phyloP scores from a whole-genome alignment of 352 stramenopile genomes.

The Globisporangium polare region DNA sequence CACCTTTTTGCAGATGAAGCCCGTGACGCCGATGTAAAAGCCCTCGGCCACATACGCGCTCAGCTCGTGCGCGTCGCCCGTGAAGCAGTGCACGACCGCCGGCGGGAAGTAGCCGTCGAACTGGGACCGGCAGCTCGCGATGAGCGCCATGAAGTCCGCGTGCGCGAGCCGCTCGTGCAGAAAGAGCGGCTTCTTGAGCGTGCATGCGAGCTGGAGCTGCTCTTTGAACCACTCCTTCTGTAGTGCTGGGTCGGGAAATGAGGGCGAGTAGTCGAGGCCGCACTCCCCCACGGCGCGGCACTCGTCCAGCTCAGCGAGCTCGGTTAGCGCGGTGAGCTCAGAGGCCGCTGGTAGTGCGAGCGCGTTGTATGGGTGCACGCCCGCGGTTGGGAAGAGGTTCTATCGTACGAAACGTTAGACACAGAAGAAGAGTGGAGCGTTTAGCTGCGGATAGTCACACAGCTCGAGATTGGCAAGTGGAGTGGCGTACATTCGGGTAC shows the following conservation, averaged over 20 bases:
- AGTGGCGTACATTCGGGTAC: slow-evolving; percentile 39
- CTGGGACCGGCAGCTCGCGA: slow-evolving; percentile 48
- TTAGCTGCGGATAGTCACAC: not conserved
- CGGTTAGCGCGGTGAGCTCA: slow-evolving; percentile 31
- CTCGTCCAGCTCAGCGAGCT: slow-evolving; percentile 29
- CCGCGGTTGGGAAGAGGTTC: slow-evolving; percentile 61
- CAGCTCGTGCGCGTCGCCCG: slow-evolving; percentile 66
- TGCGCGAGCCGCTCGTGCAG: slow-evolving; percentile 80
- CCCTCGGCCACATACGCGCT: slow-evolving; percentile 66
- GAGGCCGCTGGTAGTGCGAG: slow-evolving; percentile 26
- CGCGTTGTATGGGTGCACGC: slow-evolving; percentile 78
- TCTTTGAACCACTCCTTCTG: slow-evolving; percentile 67
- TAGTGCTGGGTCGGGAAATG: slow-evolving; percentile 36
- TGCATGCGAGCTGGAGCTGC: slow-evolving; percentile 63
- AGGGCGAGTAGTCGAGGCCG: slow-evolving; percentile 72
- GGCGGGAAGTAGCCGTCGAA: slow-evolving; percentile 38
- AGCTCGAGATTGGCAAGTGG: no score
- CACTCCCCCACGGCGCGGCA: slow-evolving; percentile 70
- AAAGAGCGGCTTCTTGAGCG: slow-evolving; percentile 73
- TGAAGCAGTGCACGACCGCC: slow-evolving; percentile 91
- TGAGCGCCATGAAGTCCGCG: slow-evolving; percentile 61
- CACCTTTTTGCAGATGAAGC: slow-evolving; percentile 86
- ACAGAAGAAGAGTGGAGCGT: no score
- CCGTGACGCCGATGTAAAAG: slow-evolving; percentile 90
- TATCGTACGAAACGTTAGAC: no score